Conservation (phyloP, 805 yeast species). For the Metschnikowia cerradonensis region DNA sequence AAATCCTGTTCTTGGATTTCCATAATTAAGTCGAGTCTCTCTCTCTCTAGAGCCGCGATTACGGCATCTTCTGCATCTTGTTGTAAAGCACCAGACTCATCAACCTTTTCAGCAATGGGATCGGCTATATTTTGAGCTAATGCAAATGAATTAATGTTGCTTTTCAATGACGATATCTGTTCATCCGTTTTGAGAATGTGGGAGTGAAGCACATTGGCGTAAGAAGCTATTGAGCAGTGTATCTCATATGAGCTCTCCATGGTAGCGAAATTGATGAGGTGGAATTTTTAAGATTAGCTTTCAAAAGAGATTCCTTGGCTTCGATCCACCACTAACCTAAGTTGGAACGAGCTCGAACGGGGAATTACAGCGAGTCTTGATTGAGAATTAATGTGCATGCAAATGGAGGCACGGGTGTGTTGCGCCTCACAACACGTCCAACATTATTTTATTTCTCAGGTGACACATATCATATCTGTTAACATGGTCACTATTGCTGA, state of each 20-base stretch:
- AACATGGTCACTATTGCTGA: constrained; percentile 78
- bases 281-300: too few relatives aligned
- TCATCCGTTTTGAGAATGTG: constrained; percentile 11
- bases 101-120: background rate
- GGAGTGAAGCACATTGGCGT: constrained; percentile 9
- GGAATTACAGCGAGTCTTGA: background rate
- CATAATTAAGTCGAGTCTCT: constrained; percentile 30
- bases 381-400: background rate
- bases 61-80: constrained; percentile 13
- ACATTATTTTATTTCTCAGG: background rate
- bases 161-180: constrained; percentile 7
- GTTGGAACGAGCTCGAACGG: background rate
- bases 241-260: constrained; percentile 10
- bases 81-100: background rate
- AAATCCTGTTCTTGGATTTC: constrained; percentile 39
- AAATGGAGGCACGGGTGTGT: background rate
- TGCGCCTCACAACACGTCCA: constrained; percentile 6
- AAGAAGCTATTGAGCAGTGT: constrained; percentile 10
- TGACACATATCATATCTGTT: background rate
- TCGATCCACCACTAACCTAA: background rate
- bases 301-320: background rate
- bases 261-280: background rate
- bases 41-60: constrained; percentile 25
- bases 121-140: constrained; percentile 9
- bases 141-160: constrained; percentile 5